Conservation (phyloP, 78 protist genomes). For the Dictyostelium citrinum region DNA sequence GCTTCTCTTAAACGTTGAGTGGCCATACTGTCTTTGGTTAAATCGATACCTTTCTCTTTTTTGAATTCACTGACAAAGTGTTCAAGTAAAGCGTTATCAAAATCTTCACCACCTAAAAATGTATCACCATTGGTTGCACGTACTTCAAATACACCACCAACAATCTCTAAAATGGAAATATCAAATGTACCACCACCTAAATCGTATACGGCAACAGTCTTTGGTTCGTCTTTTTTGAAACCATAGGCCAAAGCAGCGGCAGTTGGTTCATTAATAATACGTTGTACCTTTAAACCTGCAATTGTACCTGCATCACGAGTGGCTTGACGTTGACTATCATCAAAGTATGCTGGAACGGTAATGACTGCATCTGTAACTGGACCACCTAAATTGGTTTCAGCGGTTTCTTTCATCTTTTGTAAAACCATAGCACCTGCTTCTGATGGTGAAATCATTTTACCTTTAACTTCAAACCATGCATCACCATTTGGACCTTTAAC, state of each 20-base stretch:
- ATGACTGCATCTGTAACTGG: slow-evolving; percentile 94
- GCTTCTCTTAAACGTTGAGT: slow-evolving; percentile 98
- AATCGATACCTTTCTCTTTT: slow-evolving; percentile 87
- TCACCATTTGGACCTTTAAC: slow-evolving; percentile 92
- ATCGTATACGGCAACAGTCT: slow-evolving; percentile 95
- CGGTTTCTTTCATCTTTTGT: slow-evolving; percentile 98
- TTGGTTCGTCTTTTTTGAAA: slow-evolving; percentile 83
- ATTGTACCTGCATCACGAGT: slow-evolving; percentile 95
- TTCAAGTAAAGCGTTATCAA: slow-evolving; percentile 89
- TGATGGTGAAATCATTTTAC: slow-evolving; percentile 95
- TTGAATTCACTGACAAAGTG: slow-evolving; percentile 91
- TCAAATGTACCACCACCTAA: slow-evolving; percentile 99
- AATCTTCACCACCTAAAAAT: slow-evolving; percentile 99
- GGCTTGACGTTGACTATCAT: slow-evolving; percentile 93
- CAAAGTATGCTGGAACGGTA: slow-evolving; percentile 97
- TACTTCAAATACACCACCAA: slow-evolving; percentile 99
- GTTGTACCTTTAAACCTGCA: slow-evolving; percentile 92
- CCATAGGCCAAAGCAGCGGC: slow-evolving; percentile 97
- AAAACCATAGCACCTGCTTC: slow-evolving; percentile 98
- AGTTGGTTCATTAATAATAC: slow-evolving; percentile 99
- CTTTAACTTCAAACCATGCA: slow-evolving; percentile 96
- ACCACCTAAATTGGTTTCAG: slow-evolving; percentile 91
- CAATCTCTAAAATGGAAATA: slow-evolving; percentile 97
- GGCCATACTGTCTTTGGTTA: slow-evolving; percentile 91
- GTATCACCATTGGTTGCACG: slow-evolving; percentile 98